phyloP scores from a whole-genome alignment of 2,329 filamentous ascomycete species.

The Penicillium capsulatum region DNA sequence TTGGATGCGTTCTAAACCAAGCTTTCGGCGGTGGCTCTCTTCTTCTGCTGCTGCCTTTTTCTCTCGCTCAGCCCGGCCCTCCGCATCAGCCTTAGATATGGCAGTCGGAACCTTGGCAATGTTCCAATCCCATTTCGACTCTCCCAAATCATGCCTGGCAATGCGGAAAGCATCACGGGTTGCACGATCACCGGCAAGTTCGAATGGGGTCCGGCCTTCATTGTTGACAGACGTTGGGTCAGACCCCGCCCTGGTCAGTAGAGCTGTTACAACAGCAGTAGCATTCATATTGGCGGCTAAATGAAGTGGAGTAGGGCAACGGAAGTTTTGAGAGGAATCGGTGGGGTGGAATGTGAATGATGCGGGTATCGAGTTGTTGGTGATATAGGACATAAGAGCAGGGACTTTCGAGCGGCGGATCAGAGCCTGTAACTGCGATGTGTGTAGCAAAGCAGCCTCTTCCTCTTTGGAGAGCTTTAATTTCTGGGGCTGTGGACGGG shows the following conservation, averaged over 20 bases:
- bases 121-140: conserved; percentile 74
- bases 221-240: conserved; percentile 67
- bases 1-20: conserved; percentile 68
- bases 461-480: conserved; percentile 76
- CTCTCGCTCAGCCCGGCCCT: conserved; percentile 65
- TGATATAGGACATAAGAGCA: conserved; percentile 77
- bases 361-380: conserved; percentile 65
- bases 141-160: conserved; percentile 75
- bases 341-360: conserved; percentile 72
- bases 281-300: conserved; percentile 78
- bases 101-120: conserved; percentile 66
- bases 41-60: conserved; percentile 63
- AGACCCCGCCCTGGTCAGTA: conserved; percentile 69
- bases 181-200: conserved; percentile 76
- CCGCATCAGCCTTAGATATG: conserved; percentile 67
- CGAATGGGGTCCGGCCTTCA: conserved; percentile 82
- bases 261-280: conserved; percentile 68
- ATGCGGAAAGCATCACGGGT: conserved; percentile 91
- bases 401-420: conserved; percentile 87
- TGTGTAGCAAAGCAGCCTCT: conserved; percentile 76
- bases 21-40: conserved; percentile 65
- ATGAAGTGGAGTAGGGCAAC: conserved; percentile 79
- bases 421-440: conserved; percentile 80
- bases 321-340: conserved; percentile 64
- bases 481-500: conserved; percentile 34